Conservation (phyloP, 345 rosid genomes). For the Stellera chamaejasme region DNA sequence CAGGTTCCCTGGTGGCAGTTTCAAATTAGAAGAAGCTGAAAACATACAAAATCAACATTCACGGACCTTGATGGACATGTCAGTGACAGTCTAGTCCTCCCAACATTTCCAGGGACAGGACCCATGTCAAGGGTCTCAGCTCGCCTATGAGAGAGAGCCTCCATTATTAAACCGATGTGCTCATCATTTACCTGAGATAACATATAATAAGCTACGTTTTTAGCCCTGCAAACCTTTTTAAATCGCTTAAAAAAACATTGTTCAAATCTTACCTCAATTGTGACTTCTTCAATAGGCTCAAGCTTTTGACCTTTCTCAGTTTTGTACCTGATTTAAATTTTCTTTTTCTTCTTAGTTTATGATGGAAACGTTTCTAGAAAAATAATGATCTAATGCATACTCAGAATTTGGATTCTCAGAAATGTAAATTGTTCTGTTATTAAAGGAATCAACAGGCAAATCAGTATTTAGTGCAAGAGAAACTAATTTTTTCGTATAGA, state of each 20-base stretch:
- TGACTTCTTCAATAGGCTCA: constrained; percentile 96
- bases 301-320: constrained; percentile 55
- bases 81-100: constrained; percentile 80
- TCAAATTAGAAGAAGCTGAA: neutral
- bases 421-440: neutral
- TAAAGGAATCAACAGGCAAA: too few relatives aligned
- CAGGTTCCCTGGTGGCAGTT: too few relatives aligned
- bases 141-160: constrained; percentile 91
- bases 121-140: constrained; percentile 87
- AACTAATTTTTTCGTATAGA: too few relatives aligned
- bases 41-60: neutral
- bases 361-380: neutral
- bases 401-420: too few relatives aligned
- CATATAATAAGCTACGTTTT: constrained; percentile 2
- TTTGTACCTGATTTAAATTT: constrained; percentile 60
- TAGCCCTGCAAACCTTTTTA: constrained; percentile 5
- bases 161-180: constrained; percentile 88
- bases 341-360: too few relatives aligned
- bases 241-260: constrained; percentile 1
- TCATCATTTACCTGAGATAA: constrained; percentile 68
- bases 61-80: constrained; percentile 93
- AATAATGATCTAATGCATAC: neutral
- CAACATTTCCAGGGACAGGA: constrained; percentile 83
- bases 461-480: too few relatives aligned
- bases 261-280: constrained; percentile 53